phyloP scores from a whole-genome alignment of 306 rosid genomes.

The Nissolia schottii region DNA sequence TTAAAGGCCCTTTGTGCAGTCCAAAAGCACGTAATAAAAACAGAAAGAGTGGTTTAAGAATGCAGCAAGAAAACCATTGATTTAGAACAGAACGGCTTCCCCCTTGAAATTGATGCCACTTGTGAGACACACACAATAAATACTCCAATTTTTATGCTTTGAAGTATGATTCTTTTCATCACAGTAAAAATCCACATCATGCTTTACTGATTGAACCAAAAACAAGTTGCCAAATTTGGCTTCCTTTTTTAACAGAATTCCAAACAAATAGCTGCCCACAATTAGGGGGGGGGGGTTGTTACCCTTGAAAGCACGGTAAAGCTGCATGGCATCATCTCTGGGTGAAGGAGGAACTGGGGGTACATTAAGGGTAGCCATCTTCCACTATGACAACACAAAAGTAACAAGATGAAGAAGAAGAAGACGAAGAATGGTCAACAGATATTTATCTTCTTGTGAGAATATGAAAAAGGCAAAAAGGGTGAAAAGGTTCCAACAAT shows the following conservation, averaged over 20 bases:
- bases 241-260: neutral
- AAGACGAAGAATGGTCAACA: neutral
- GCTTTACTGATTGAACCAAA: neutral
- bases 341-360: constrained; percentile 64
- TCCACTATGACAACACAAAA: neutral
- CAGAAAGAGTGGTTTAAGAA: neutral
- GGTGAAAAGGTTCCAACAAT: no score
- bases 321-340: constrained; percentile 65
- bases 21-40: neutral
- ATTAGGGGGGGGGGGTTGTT: neutral
- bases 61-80: neutral
- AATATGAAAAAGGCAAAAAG: neutral
- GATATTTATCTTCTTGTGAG: neutral
- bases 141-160: neutral
- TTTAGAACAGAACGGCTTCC: no score
- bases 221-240: neutral
- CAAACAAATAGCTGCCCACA: neutral
- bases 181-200: neutral
- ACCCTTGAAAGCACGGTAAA: constrained; percentile 86
- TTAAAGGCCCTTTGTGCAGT: neutral
- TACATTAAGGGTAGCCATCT: constrained; percentile 43
- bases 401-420: neutral
- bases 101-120: neutral
- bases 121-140: neutral
- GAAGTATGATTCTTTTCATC: neutral